Conservation (phyloP, 1,284 basidiomycete species). For the Athelia psychrophila region DNA sequence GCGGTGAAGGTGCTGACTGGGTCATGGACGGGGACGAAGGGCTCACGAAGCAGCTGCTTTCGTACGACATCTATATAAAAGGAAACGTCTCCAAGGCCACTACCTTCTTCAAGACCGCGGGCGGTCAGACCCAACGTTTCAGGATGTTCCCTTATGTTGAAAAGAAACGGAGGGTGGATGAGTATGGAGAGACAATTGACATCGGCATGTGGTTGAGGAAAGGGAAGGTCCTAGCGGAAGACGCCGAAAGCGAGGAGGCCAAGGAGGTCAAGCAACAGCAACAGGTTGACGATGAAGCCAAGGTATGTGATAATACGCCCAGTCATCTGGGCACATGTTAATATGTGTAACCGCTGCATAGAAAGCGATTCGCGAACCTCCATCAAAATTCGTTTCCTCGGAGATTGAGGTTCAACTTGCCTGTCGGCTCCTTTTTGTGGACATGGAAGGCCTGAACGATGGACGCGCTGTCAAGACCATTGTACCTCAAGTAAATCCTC, state of each 20-base stretch:
- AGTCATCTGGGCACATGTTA: background rate
- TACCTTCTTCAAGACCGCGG: conserved; percentile 80
- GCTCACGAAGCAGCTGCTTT: conserved; percentile 70
- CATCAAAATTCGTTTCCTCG: conserved; percentile 87
- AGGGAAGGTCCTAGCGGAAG: conserved; percentile 85
- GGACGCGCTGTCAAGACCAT: conserved; percentile 97
- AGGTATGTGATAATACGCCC: conserved; percentile 41
- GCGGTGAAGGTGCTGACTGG: conserved; percentile 64
- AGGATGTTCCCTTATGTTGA: conserved; percentile 98
- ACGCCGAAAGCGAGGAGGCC: conserved; percentile 78
- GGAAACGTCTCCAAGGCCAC: conserved; percentile 84
- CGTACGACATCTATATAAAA: conserved; percentile 96
- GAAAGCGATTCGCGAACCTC: conserved; percentile 77
- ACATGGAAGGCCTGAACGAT: conserved; percentile 95
- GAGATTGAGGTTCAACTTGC: conserved; percentile 74
- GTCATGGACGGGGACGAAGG: conserved; percentile 71
- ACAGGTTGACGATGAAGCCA: conserved; percentile 78
- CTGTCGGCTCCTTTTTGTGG: conserved; percentile 87
- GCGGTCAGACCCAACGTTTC: conserved; percentile 72
- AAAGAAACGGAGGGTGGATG: conserved; percentile 88
- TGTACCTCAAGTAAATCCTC: conserved; percentile 93
- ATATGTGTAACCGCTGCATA: conserved; percentile 28
- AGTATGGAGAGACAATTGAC: conserved; percentile 94
- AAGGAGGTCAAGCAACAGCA: conserved; percentile 71
- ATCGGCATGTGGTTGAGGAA: conserved; percentile 91